Percentiles rank a stretch among this genome's conserved stretches.
Conservation (phyloP, 345 rosid genomes). For the Capsella bursapastoris region DNA sequence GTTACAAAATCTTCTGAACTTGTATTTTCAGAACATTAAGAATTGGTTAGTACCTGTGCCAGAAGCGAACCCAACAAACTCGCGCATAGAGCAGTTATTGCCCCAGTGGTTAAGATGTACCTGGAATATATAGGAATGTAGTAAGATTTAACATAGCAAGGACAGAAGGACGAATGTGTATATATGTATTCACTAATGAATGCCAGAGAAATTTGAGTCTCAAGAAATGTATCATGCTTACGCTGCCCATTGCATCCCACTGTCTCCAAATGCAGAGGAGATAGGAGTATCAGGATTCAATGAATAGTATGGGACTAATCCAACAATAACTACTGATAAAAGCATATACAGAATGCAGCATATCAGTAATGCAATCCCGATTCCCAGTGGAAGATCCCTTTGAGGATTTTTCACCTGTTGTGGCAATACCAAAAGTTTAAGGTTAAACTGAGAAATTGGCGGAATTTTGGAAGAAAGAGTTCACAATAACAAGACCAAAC, state of each 20-base stretch:
- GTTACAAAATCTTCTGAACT: neutral
- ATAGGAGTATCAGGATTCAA: conserved; percentile 74
- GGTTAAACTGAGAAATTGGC: neutral
- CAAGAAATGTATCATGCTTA: conserved; percentile 45
- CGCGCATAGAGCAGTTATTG: conserved; percentile 69
- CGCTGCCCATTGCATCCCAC: conserved; percentile 84
- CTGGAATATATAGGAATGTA: conserved; percentile 41
- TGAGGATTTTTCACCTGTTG: conserved; percentile 66
- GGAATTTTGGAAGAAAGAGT: conserved; percentile 3
- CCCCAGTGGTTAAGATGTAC: conserved; percentile 63
- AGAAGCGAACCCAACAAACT: conserved; percentile 76
- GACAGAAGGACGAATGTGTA: neutral
- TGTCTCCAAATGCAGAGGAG: conserved; percentile 72
- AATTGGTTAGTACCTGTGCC: conserved; percentile 54
- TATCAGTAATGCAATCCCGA: conserved; percentile 63
- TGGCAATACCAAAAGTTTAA: conserved; percentile 26
- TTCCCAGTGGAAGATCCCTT: conserved; percentile 69
- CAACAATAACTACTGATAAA: conserved; percentile 69
- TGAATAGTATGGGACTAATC: conserved; percentile 67
- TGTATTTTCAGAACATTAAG: conserved; percentile 16
- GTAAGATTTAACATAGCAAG: conserved; percentile 5
- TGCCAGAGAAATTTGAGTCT: conserved; percentile 20
- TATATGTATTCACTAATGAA: conserved; percentile 6
- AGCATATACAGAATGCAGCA: conserved; percentile 73
- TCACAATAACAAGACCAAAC: conserved; percentile 24